Base-by-base conservation (phyloP, 73 alveolate genomes). In the Paramecium primaurelia region DNA sequence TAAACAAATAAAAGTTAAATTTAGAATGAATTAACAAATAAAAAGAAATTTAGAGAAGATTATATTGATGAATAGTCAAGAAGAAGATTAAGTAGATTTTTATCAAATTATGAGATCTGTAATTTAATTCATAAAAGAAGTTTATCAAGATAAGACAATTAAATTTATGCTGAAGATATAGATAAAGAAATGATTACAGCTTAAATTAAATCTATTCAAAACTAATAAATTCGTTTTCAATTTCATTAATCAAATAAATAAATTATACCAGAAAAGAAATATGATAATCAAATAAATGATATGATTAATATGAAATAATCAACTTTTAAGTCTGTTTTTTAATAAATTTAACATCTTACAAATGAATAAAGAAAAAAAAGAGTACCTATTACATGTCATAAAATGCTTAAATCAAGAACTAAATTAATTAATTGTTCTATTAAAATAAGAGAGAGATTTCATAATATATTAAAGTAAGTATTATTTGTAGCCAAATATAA, bases 111-210 rank as follows among this genome's bases (percentile, higher is more conserved):
- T 64, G 84, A 64, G 22, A 64, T 64, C 11, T 28, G 51, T 64
- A 64, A 64, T 32, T 64, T 64, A 34, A 64, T 64, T 32, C 47
- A 28, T 12, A 64, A 64, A 34, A 64, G 84, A 64, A 28, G 84
- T 64, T 64, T 64, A 26, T 64, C 84, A 3, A 64, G 84, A 26
- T 64, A 64, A 64, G 84, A 64, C 12, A 64, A 73, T 73, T 44
- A 36, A 8, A 73, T 73, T 16, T 73, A 73, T 73, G 87, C 87
- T 30, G 87, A 73, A 8, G 87, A 73, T 22, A 40, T 73, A 16
- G 60, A 73, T 4, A 37, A 34, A 73, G 54, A 73, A 73, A 73
- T 73, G 22, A 38, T 40, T 73, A n/a, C 40, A 14, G 87, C 87
- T 30, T 25, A 73, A 73, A 73, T 73, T 8, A 37, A 73, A 73